Evolutionary conservation across 2,329 filamentous ascomycete genomes (phyloP).

Genomic region (Chaetomium olivaceum): DNA sequence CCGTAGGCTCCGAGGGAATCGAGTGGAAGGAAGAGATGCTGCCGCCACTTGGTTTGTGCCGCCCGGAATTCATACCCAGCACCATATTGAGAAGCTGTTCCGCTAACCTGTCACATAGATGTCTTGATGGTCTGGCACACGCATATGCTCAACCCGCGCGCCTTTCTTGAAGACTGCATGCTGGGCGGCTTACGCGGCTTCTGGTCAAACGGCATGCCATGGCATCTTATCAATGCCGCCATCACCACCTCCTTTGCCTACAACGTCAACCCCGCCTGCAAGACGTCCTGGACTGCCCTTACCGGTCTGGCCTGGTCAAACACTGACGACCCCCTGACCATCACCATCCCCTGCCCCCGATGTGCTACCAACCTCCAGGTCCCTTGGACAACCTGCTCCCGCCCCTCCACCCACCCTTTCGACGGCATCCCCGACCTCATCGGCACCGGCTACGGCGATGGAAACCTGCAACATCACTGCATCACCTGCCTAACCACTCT

Average conservation of each 20-base stretch:
- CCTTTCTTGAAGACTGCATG: conserved; percentile 73
- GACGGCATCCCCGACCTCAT: conserved; percentile 31
- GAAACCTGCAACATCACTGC: conserved; percentile 54
- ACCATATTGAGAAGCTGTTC: not conserved
- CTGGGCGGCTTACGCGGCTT: conserved; percentile 54
- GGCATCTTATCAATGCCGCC: conserved; percentile 56
- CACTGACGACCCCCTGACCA: conserved; percentile 49
- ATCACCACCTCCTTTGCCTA: conserved; percentile 65
- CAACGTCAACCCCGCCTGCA: conserved; percentile 46
- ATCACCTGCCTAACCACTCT: conserved; percentile 50
- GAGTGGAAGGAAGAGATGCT: conserved; percentile 48
- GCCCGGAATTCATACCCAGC: not conserved
- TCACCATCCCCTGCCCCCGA: conserved; percentile 55
- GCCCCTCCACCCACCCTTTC: not conserved
- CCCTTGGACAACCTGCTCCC: conserved; percentile 60
- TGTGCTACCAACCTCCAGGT: conserved; percentile 49
- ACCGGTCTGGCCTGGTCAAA: conserved; percentile 63
- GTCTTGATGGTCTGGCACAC: conserved; percentile 79
- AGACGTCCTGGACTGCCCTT: conserved; percentile 47
- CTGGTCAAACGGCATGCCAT: conserved; percentile 68
- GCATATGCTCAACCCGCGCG: conserved; percentile 74
- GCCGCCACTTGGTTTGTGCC: conserved; percentile 57
- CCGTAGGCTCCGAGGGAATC: conserved; percentile 31
- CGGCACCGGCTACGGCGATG: conserved; percentile 63
- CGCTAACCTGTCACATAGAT: conserved; percentile 48